Conservation (phyloP, 768 basidiomycete genomes). For the Rhodotorula sphaerocarpa region DNA sequence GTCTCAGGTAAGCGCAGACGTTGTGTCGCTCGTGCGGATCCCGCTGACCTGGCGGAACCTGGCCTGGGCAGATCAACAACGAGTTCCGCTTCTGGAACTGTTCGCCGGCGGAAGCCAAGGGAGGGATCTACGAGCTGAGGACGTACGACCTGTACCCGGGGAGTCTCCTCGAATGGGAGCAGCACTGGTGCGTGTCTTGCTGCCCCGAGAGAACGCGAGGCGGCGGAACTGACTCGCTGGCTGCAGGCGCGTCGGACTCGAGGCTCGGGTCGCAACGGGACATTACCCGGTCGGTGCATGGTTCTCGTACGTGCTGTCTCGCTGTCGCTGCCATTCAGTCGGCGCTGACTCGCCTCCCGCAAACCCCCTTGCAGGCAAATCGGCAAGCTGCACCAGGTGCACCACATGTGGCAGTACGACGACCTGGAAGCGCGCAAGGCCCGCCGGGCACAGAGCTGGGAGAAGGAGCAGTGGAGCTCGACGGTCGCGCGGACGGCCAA, state of each 20-base stretch:
- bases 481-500: slow-evolving; percentile 18
- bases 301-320: slow-evolving; percentile 53
- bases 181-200: slow-evolving; percentile 57
- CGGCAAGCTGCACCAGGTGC: slow-evolving; percentile 54
- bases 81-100: slow-evolving; percentile 96
- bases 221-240: not conserved
- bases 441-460: slow-evolving; percentile 49
- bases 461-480: slow-evolving; percentile 6
- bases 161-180: slow-evolving; percentile 87
- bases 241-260: slow-evolving; percentile 78
- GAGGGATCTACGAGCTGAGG: slow-evolving; percentile 88
- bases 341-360: too few relatives aligned
- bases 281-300: slow-evolving; percentile 73
- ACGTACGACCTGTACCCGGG: slow-evolving; percentile 76
- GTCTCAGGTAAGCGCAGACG: slow-evolving; percentile 58
- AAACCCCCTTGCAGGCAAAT: slow-evolving; percentile 37
- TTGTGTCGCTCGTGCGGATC: too few relatives aligned
- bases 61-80: slow-evolving; percentile 49
- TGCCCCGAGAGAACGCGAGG: not conserved
- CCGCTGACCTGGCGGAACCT: too few relatives aligned
- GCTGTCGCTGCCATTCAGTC: not conserved
- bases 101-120: slow-evolving; percentile 66
- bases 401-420: slow-evolving; percentile 98
- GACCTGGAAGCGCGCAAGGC: slow-evolving; percentile 50
- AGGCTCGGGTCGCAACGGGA: slow-evolving; percentile 79